Evolutionary conservation across 2,329 filamentous ascomycete genomes (phyloP).

Genomic region (Karstenula rhodostoma): DNA sequence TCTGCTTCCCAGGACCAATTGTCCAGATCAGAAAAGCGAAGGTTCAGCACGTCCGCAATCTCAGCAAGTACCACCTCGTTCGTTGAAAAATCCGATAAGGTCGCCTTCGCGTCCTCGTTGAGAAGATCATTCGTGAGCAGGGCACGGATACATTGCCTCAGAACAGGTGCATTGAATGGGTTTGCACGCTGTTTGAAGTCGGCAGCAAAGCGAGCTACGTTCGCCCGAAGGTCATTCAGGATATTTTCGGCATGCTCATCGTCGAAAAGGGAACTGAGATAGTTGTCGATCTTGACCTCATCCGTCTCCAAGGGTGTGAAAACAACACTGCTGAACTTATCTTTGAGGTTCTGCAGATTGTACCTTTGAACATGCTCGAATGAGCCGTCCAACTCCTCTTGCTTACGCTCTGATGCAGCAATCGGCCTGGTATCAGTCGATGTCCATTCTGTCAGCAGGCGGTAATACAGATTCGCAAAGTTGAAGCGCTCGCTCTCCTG

Average conservation of each 20-base stretch:
- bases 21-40: slow-evolving; percentile 52
- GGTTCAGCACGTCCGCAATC: slow-evolving; percentile 55
- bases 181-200: slow-evolving; percentile 13
- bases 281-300: slow-evolving; percentile 25
- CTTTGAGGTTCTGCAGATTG: slow-evolving; percentile 23
- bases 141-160: slow-evolving; percentile 23
- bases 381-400: slow-evolving; percentile 23
- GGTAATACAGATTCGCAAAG: slow-evolving; percentile 28
- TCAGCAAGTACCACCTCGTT: slow-evolving; percentile 47
- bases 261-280: slow-evolving; percentile 24
- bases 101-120: slow-evolving; percentile 25
- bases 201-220: slow-evolving; percentile 7
- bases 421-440: slow-evolving; percentile 21
- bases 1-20: slow-evolving; percentile 55
- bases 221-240: slow-evolving; percentile 14
- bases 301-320: slow-evolving; percentile 29
- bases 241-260: slow-evolving; percentile 20
- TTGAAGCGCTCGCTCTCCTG: slow-evolving; percentile 27
- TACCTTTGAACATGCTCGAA: slow-evolving; percentile 27
- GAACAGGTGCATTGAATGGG: slow-evolving; percentile 17
- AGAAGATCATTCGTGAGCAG: slow-evolving; percentile 25
- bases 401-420: slow-evolving; percentile 16
- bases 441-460: slow-evolving; percentile 25
- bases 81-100: slow-evolving; percentile 21
- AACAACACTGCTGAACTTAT: slow-evolving; percentile 28